Conservation (phyloP, 2,329 filamentous ascomycete species). For the Colletotrichum eleusines region DNA sequence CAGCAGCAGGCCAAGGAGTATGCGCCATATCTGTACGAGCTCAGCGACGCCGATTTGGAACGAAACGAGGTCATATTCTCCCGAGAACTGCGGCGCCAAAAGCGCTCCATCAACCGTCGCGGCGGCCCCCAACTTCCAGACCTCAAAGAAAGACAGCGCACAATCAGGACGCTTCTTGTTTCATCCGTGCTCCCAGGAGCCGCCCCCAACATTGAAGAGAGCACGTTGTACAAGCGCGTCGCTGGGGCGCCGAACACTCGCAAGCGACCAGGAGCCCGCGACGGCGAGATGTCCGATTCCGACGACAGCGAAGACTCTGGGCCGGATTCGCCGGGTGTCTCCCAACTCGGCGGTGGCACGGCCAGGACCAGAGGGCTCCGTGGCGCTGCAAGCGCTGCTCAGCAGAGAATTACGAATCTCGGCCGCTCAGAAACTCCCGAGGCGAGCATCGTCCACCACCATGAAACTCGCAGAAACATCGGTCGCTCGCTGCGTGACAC, state of each 20-base stretch:
- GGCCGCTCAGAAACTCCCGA: slow-evolving; percentile 93
- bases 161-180: slow-evolving; percentile 91
- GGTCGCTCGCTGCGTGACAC: slow-evolving; percentile 69
- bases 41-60: slow-evolving; percentile 91
- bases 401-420: slow-evolving; percentile 86
- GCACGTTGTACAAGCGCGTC: slow-evolving; percentile 85
- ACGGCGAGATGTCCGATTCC: slow-evolving; percentile 85
- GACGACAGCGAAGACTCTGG: slow-evolving; percentile 91
- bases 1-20: slow-evolving; percentile 95
- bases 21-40: slow-evolving; percentile 91
- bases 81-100: slow-evolving; percentile 92
- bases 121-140: slow-evolving; percentile 95
- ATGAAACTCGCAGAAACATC: slow-evolving; percentile 76
- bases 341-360: slow-evolving; percentile 81
- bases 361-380: slow-evolving; percentile 89
- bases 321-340: slow-evolving; percentile 85
- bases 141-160: slow-evolving; percentile 92
- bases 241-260: slow-evolving; percentile 68
- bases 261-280: slow-evolving; percentile 67
- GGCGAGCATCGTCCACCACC: slow-evolving; percentile 68
- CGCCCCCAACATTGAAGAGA: slow-evolving; percentile 83
- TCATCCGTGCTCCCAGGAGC: slow-evolving; percentile 93
- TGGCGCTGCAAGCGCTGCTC: slow-evolving; percentile 86
- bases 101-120: slow-evolving; percentile 92
- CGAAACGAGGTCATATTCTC: slow-evolving; percentile 93